Evolutionary conservation across 1,284 basidiomycete genomes (phyloP).

Genomic region (Pseudozyma hubeiensis): DNA sequence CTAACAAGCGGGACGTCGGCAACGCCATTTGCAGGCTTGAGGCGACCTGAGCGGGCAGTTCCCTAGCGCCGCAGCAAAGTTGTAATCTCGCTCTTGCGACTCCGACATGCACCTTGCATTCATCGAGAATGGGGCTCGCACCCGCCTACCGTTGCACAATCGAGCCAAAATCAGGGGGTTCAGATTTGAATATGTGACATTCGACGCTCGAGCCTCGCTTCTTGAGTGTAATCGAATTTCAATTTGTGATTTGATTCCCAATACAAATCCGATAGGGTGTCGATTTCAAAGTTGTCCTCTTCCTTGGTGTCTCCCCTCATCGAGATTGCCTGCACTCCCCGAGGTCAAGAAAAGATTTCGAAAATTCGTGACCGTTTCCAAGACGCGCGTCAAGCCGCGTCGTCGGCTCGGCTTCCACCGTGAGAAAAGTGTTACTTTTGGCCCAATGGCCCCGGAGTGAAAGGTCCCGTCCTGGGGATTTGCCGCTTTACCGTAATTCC

Average conservation of each 20-base stretch:
- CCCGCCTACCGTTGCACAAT: not conserved
- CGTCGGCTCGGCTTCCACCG: not conserved
- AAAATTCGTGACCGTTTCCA: not conserved
- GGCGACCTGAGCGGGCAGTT: not conserved
- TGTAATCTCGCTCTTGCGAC: not conserved
- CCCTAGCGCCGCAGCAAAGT: not conserved
- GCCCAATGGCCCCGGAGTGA: not conserved
- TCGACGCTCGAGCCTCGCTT: too few species aligned
- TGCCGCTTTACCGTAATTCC: too few species aligned
- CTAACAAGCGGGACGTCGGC: not conserved
- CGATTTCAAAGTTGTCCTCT: slow-evolving; percentile 6
- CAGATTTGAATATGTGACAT: not conserved
- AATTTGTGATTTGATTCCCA: too few species aligned
- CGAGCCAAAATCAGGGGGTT: slow-evolving; percentile 9
- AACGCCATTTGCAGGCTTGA: not conserved
- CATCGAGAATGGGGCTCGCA: not conserved
- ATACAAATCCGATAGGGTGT: not conserved
- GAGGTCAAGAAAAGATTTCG: not conserved
- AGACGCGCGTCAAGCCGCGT: slow-evolving; percentile 1
- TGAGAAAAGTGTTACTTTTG: not conserved
- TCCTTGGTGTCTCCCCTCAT: not conserved
- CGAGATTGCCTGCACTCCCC: slow-evolving; percentile 1
- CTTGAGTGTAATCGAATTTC: too few species aligned
- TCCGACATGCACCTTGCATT: slow-evolving; percentile 24
- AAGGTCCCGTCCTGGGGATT: too few species aligned